These are phyloP conservation scores for Phytophthora litchii DNA, from an alignment of 352 stramenopile species.

Conservation along the genomic window DNA sequence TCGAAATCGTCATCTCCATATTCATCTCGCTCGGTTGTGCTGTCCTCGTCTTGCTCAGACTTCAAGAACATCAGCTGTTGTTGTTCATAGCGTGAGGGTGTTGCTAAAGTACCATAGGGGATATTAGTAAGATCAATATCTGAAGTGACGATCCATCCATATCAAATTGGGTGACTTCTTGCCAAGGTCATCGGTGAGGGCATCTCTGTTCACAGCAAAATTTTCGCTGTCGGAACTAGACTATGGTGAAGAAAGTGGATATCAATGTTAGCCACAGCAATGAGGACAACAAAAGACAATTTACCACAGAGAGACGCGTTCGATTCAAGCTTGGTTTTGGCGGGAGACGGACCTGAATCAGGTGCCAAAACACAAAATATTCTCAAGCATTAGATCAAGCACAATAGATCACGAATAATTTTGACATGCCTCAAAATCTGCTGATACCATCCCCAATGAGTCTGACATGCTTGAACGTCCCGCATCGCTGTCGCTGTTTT, in stretches of 20 bases:
- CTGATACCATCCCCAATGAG: conserved; percentile 74
- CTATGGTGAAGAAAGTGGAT: conserved; percentile 19
- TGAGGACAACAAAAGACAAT: conserved; percentile 4
- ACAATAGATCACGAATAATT: neutral
- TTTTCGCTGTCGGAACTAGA: conserved; percentile 80
- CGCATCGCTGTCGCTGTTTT: conserved; percentile 17
- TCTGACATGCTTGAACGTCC: conserved; percentile 61
- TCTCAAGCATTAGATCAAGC: too few species aligned
- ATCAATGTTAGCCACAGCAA: neutral
- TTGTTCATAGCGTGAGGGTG: conserved; percentile 46
- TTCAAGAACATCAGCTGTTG: conserved; percentile 29
- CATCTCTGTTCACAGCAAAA: conserved; percentile 70
- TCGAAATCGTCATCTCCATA: conserved; percentile 74
- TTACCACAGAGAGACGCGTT: conserved; percentile 57
- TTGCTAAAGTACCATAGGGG: conserved; percentile 15
- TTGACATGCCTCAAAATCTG: conserved; percentile 74
- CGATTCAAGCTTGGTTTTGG: conserved; percentile 50
- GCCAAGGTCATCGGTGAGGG: conserved; percentile 56
- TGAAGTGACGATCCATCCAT: neutral
- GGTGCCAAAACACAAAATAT: neutral
- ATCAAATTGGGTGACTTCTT: neutral
- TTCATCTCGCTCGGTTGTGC: conserved; percentile 38
- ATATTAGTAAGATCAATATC: conserved; percentile 4
- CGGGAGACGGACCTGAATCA: conserved; percentile 51
- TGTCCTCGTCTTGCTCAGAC: conserved; percentile 29